Percentiles rank a stretch among this genome's conserved stretches.
phyloP scores from a whole-genome alignment of 2,329 filamentous ascomycete species.

The Talaromyces sp. region DNA sequence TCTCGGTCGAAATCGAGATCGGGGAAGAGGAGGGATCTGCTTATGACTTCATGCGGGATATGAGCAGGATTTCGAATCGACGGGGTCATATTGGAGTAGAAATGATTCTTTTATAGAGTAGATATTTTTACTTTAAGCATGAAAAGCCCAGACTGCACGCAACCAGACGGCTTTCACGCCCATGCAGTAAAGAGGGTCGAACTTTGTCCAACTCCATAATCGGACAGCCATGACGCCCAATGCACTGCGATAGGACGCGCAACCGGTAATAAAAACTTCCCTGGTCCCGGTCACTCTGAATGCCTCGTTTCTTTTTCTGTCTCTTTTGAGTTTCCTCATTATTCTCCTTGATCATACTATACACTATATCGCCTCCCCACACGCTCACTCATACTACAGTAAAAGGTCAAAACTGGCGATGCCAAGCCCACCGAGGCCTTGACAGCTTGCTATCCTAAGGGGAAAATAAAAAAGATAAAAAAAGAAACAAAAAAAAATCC shows the following conservation, averaged over 20 bases:
- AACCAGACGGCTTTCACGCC: too few relatives aligned
- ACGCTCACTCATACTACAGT: neutral
- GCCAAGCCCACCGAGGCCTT: conserved; percentile 16
- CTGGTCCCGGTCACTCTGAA: neutral
- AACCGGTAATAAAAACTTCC: conserved; percentile 3
- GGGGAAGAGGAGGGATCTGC: neutral
- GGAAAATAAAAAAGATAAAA: neutral
- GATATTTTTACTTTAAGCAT: too few relatives aligned
- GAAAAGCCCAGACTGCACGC: too few relatives aligned
- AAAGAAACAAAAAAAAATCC: neutral
- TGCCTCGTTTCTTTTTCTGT: neutral
- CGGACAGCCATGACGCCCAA: conserved; percentile 17
- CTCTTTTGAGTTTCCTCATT: neutral
- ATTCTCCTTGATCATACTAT: neutral
- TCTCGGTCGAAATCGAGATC: conserved; percentile 13
- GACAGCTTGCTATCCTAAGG: neutral
- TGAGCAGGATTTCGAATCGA: too few relatives aligned
- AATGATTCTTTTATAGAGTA: too few relatives aligned
- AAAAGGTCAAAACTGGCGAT: conserved; percentile 9
- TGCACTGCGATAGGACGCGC: conserved; percentile 10
- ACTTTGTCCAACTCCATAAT: conserved; percentile 11
- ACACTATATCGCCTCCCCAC: neutral
- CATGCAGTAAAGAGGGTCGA: neutral
- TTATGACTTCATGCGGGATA: neutral
- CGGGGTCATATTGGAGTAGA: neutral